Conservation (phyloP, 2,329 filamentous ascomycete genomes). For the Penicillium expansum region DNA sequence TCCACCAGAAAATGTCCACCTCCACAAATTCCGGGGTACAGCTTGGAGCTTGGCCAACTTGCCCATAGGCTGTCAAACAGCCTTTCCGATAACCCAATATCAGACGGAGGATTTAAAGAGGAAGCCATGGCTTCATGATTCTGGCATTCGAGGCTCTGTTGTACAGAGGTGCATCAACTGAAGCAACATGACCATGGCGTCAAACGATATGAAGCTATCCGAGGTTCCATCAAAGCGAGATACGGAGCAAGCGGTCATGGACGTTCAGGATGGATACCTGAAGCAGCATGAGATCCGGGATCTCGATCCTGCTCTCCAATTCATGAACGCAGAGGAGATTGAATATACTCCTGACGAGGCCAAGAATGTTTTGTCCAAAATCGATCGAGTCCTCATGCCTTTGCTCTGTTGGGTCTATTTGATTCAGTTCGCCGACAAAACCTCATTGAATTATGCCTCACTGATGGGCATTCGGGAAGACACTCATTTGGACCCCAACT, state of each 20-base stretch:
- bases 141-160: background rate
- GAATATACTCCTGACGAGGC: slow-evolving; percentile 7
- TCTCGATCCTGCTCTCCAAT: slow-evolving; percentile 7
- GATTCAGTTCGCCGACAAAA: slow-evolving; percentile 13
- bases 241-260: slow-evolving; percentile 1
- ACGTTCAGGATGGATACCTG: background rate
- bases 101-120: slow-evolving; percentile 4
- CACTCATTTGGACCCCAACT: slow-evolving; percentile 39
- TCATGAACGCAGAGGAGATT: slow-evolving; percentile 1
- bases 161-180: background rate
- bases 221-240: slow-evolving; percentile 2
- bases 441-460: slow-evolving; percentile 15
- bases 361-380: slow-evolving; percentile 3
- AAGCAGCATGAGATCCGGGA: background rate
- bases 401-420: slow-evolving; percentile 12
- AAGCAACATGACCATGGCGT: background rate
- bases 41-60: slow-evolving; percentile 1
- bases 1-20: slow-evolving; percentile 7
- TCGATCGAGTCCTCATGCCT: slow-evolving; percentile 7
- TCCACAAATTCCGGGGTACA: slow-evolving; percentile 8
- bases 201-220: slow-evolving; percentile 5
- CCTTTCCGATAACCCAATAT: slow-evolving; percentile 4
- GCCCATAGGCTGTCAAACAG: slow-evolving; percentile 2
- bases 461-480: slow-evolving; percentile 23
- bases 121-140: slow-evolving; percentile 2